Conservation (phyloP, 1,284 basidiomycete genomes). For the Trichosporon faecale region DNA sequence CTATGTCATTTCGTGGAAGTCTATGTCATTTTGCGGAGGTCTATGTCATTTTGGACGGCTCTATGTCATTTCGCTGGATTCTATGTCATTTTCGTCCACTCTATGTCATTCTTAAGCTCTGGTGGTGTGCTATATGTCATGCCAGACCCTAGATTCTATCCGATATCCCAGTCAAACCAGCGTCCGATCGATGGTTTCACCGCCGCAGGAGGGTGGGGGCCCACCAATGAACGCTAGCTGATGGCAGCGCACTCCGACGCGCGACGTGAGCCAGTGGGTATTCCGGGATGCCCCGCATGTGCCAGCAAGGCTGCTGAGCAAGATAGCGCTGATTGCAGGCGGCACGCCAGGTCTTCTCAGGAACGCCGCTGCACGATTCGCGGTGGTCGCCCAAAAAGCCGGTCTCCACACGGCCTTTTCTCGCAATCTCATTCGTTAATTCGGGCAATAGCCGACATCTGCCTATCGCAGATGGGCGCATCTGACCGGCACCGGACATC, state of each 20-base stretch:
- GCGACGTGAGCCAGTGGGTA: neutral
- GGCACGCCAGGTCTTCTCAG: neutral
- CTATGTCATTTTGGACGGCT: neutral
- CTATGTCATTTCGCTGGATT: neutral
- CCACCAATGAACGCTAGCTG: neutral
- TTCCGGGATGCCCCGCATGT: slow-evolving; percentile 6
- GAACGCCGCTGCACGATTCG: neutral
- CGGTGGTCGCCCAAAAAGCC: neutral
- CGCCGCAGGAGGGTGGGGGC: neutral
- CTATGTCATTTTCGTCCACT: neutral
- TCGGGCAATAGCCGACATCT: slow-evolving; percentile 3
- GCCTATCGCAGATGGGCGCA: slow-evolving; percentile 8
- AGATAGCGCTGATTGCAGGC: neutral
- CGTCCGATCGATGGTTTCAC: neutral
- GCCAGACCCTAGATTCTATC: neutral
- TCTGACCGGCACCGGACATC: neutral
- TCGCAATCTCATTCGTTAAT: neutral
- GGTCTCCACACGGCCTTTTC: neutral
- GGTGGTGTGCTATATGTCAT: neutral
- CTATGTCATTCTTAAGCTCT: neutral
- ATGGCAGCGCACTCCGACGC: neutral
- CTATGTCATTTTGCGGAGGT: neutral
- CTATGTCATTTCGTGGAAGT: neutral
- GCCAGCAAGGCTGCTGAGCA: neutral
- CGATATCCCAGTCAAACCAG: neutral